Percentiles rank a stretch among this genome's conserved stretches.
Conservation (phyloP, 140 eudicot genomes). For the Oenanthe javanica region DNA sequence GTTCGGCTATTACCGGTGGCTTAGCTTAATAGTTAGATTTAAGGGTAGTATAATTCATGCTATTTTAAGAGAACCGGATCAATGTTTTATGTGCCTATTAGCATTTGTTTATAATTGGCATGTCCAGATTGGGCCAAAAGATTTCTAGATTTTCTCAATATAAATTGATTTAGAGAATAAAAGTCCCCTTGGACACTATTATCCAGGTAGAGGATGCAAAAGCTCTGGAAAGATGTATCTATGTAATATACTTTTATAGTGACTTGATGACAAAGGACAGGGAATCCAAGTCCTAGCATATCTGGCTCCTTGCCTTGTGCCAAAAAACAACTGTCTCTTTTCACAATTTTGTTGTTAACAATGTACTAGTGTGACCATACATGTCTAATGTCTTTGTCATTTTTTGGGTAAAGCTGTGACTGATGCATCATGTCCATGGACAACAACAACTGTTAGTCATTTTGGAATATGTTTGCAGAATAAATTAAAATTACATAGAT, state of each 20-base stretch:
- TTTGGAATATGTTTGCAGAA: neutral
- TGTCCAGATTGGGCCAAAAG: neutral
- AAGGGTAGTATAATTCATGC: neutral
- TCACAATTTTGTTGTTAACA: neutral
- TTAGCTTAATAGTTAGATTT: neutral
- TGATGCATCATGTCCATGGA: neutral
- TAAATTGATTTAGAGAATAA: neutral
- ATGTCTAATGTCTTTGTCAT: slow-evolving; percentile 6
- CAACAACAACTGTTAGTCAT: neutral
- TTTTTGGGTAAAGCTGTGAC: neutral
- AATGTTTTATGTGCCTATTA: too few relatives aligned
- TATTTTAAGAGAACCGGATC: neutral
- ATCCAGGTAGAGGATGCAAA: neutral
- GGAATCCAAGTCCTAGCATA: slow-evolving; percentile 11
- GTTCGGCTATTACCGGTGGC: neutral
- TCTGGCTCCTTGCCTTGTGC: neutral
- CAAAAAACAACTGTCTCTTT: slow-evolving; percentile 1
- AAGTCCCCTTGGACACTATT: neutral
- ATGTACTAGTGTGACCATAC: neutral
- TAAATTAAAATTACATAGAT: neutral
- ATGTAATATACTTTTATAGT: neutral
- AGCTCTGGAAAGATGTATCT: neutral
- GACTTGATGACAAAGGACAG: slow-evolving; percentile 6
- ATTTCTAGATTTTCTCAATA: too few relatives aligned
- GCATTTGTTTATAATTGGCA: neutral